A percentile compares a stretch with the other conserved stretches of the same genome.
These are phyloP conservation scores for Trebouxia sp. DNA, from an alignment of 139 green algal genomes.

Conservation along the genomic window DNA sequence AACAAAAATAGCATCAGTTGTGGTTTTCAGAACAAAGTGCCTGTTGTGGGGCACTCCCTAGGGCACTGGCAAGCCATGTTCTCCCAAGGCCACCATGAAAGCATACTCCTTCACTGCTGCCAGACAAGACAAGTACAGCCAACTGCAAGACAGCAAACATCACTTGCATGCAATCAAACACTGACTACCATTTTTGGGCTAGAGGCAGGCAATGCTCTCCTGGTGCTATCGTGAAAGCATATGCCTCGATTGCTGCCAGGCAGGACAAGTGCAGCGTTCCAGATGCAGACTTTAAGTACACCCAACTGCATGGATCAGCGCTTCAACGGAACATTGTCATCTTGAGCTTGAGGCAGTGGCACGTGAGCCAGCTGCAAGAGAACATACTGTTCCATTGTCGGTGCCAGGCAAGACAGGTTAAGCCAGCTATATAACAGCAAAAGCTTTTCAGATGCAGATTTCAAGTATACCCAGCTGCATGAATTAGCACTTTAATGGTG, in stretches of 20 bases:
- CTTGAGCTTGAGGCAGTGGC: no score
- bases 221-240: no score
- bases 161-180: no score
- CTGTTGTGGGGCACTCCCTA: conserved; percentile 90
- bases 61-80: conserved; percentile 92
- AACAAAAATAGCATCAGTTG: conserved; percentile 66
- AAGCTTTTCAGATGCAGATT: not conserved
- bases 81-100: conserved; percentile 96
- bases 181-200: no score
- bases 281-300: not conserved
- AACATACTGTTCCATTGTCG: not conserved
- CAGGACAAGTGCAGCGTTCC: not conserved
- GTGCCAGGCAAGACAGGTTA: not conserved
- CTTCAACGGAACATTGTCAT: no score
- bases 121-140: conserved; percentile 95
- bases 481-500: not conserved
- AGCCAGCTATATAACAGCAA: not conserved
- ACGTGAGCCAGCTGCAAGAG: no score
- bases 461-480: not conserved
- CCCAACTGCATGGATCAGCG: not conserved
- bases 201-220: no score
- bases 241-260: not conserved
- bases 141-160: conserved; percentile 73
- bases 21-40: conserved; percentile 94
- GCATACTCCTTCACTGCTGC: conserved; percentile 94